These are phyloP conservation scores for Pseudogymnoascus sp. DNA, from an alignment of 2,329 filamentous ascomycete species.

Conservation along the genomic window DNA sequence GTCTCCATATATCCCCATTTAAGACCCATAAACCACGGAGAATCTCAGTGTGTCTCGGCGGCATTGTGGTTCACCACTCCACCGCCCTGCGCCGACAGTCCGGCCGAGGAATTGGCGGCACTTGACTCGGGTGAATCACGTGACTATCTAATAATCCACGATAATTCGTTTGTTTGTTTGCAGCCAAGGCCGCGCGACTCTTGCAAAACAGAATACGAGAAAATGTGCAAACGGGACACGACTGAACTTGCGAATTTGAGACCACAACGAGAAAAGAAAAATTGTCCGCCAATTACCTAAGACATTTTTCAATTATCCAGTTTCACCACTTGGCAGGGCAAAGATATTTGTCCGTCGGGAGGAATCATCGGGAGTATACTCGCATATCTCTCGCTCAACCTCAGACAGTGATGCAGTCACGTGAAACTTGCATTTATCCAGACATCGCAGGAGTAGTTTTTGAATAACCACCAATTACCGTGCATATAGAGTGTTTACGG, in stretches of 20 bases:
- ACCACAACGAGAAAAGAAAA: neutral
- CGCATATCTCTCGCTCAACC: neutral
- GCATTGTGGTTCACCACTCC: neutral
- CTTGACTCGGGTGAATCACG: neutral
- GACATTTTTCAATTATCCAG: neutral
- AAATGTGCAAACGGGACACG: neutral
- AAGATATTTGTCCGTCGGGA: neutral
- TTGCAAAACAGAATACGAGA: neutral
- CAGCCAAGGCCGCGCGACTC: neutral
- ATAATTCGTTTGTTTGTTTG: neutral
- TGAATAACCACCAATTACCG: neutral
- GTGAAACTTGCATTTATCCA: neutral
- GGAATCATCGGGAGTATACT: neutral
- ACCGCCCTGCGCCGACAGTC: constrained; percentile 1
- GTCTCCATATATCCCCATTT: neutral
- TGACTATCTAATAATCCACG: neutral
- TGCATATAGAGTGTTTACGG: neutral
- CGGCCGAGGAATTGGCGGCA: neutral
- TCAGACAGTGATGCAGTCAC: neutral
- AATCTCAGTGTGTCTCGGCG: neutral
- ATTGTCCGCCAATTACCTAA: neutral
- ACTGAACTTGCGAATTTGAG: neutral
- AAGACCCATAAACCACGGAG: neutral
- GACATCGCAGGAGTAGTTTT: neutral
- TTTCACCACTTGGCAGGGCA: neutral